Base-by-base conservation (phyloP, 345 rosid genomes). In the Populus pruinosa region DNA sequence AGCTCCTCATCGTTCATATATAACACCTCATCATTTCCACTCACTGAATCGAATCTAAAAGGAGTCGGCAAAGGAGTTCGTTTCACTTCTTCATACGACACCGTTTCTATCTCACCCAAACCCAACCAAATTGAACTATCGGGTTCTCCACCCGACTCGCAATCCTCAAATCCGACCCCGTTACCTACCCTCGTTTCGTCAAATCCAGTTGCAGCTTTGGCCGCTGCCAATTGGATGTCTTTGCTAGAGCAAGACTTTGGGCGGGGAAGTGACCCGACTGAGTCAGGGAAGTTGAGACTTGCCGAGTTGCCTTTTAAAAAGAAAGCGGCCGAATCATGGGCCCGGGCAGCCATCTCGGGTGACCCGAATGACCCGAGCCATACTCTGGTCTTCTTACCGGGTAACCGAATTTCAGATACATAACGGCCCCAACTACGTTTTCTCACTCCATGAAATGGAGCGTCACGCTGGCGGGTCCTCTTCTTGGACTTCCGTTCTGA, bases 301-400 rank as follows among this genome's bases (percentile, higher is more conserved):
- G 85, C 85, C 4, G 79, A 61, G 61, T 39, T 76, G 6, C 85
- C 82, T 41, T 76, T 82, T 49, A 82, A 33, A 49, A 75, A 82
- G 29, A 78, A 82, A 38, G 85, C 85, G 0, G 85, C 85, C 9
- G 85, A 82, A 74, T 82, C 82, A 29, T 82, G 67, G 0, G 85
- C 82, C 64, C 82, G 80, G 0, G 85, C 80, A 23, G 85, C 85
- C 85, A 76, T 82, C 71, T 82, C 82, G 1, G 80, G 43, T 1
- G 82, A 79, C 9, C 62, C 61, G 66, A 82, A 82, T 9, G 85
- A 82, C 5, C 85, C 82, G 10, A 82, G 80, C 82, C 82, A 82
- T 49, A 82, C 75, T 18, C 82, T 72, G 39, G 85, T 71, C 79
- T 79, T 82, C 41, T 82, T 72, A 2, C 82, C 76, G 3, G 85